A percentile compares a stretch with the other conserved stretches of the same genome.
These are phyloP conservation scores for Penicillium sp. DNA, from an alignment of 2,329 filamentous ascomycete species.

Conservation along the genomic window DNA sequence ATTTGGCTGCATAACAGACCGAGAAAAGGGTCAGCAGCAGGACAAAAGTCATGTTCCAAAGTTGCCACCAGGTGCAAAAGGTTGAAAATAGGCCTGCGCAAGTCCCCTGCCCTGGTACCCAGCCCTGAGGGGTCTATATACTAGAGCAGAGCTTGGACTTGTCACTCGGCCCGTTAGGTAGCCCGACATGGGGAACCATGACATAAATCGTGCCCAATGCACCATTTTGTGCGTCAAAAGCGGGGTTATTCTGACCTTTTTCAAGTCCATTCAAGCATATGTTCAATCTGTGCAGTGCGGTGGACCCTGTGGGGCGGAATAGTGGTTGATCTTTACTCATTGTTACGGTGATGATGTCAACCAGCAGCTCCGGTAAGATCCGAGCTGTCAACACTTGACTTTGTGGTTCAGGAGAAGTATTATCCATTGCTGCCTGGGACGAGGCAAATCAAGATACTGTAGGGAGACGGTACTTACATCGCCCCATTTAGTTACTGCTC, in stretches of 20 bases:
- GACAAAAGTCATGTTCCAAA: conserved; percentile 3
- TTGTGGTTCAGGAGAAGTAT: not conserved
- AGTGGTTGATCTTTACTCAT: not conserved
- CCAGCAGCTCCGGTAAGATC: not conserved
- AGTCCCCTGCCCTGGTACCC: not conserved
- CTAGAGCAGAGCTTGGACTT: not conserved
- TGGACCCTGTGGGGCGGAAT: not conserved
- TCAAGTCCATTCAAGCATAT: not conserved
- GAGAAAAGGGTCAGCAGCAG: conserved; percentile 13
- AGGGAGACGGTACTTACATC: too few relatives aligned
- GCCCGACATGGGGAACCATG: not conserved
- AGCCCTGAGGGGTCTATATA: conserved; percentile 1
- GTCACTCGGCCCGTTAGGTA: not conserved
- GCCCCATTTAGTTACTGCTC: too few relatives aligned
- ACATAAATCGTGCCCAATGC: not conserved
- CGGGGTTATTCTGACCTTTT: not conserved
- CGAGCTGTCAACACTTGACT: not conserved
- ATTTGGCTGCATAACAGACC: conserved; percentile 15
- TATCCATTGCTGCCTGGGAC: too few relatives aligned
- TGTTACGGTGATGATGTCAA: not conserved
- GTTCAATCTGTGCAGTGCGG: not conserved
- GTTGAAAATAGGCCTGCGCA: not conserved
- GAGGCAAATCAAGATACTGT: too few relatives aligned
- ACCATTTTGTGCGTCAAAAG: not conserved
- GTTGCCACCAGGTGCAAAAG: not conserved